phyloP scores from a whole-genome alignment of 164 flowering plant species.

The Kalanchoe fedtschenkoi region DNA sequence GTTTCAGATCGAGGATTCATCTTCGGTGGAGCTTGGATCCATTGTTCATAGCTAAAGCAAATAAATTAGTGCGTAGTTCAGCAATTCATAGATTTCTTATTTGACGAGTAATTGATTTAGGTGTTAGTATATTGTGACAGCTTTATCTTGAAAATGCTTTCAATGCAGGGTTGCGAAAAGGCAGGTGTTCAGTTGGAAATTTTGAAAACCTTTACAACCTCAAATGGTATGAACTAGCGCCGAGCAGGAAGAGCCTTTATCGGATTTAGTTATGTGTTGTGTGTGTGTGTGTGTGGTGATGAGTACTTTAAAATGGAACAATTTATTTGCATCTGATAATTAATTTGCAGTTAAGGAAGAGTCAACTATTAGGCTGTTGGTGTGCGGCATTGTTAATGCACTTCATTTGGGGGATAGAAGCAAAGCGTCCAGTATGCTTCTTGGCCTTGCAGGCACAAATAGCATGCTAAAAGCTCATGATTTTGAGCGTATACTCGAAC shows the following conservation, averaged over 20 bases:
- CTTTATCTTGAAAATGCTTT: background rate
- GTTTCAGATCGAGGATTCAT: background rate
- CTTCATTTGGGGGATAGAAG: conserved; percentile 3
- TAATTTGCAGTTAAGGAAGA: background rate
- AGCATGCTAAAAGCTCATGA: background rate
- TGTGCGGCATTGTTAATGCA: background rate
- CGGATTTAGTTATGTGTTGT: no score
- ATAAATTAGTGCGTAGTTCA: background rate
- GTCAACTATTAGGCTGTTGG: background rate
- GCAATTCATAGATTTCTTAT: background rate
- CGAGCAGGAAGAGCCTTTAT: background rate
- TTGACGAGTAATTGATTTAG: background rate
- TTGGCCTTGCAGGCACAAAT: background rate
- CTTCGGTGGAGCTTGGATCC: background rate
- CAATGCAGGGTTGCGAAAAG: background rate
- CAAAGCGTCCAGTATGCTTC: background rate
- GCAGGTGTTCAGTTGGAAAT: background rate
- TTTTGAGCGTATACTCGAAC: conserved; percentile 23
- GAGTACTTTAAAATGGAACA: background rate
- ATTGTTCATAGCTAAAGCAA: background rate
- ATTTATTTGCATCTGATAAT: background rate
- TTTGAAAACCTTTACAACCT: background rate
- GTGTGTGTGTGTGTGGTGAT: background rate
- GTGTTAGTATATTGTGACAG: background rate
- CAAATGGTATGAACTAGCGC: background rate